Conservation (phyloP, 805 yeast genomes). For the Candida nemodendra region DNA sequence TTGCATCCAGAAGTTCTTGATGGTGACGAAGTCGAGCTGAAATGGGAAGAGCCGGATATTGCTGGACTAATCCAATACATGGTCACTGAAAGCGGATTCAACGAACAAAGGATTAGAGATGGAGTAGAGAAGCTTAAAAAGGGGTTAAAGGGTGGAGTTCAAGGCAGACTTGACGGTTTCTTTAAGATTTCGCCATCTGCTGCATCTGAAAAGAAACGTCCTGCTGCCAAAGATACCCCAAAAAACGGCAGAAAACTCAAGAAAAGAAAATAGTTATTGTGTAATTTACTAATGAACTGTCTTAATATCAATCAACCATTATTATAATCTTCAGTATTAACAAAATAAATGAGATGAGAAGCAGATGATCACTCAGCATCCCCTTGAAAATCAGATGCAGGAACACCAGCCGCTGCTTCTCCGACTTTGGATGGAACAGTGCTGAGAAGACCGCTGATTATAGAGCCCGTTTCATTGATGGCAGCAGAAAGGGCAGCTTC, state of each 20-base stretch:
- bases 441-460: slow-evolving; percentile 18
- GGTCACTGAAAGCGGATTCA: slow-evolving; percentile 86
- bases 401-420: slow-evolving; percentile 4
- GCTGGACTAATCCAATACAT: slow-evolving; percentile 80
- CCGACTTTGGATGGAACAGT: slow-evolving; percentile 9
- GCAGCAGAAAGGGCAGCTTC: slow-evolving; percentile 19
- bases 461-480: slow-evolving; percentile 20
- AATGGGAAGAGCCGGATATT: slow-evolving; percentile 87
- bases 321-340: too few species aligned
- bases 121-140: slow-evolving; percentile 86
- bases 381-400: too few species aligned
- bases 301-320: too few species aligned
- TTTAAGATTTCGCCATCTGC: slow-evolving; percentile 57
- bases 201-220: slow-evolving; percentile 42
- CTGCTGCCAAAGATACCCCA: slow-evolving; percentile 33
- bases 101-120: slow-evolving; percentile 84
- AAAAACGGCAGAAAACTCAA: slow-evolving; percentile 24
- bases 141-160: slow-evolving; percentile 80
- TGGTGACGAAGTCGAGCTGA: slow-evolving; percentile 61
- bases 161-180: slow-evolving; percentile 90
- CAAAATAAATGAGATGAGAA: too few species aligned
- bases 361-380: too few species aligned
- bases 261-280: slow-evolving; percentile 8
- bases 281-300: slow-evolving; percentile 2
- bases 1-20: slow-evolving; percentile 74